A percentile compares a stretch with the other conserved stretches of the same genome.
Conservation (phyloP, 495 filamentous ascomycete genomes). For the Daldinia bambusicola region DNA sequence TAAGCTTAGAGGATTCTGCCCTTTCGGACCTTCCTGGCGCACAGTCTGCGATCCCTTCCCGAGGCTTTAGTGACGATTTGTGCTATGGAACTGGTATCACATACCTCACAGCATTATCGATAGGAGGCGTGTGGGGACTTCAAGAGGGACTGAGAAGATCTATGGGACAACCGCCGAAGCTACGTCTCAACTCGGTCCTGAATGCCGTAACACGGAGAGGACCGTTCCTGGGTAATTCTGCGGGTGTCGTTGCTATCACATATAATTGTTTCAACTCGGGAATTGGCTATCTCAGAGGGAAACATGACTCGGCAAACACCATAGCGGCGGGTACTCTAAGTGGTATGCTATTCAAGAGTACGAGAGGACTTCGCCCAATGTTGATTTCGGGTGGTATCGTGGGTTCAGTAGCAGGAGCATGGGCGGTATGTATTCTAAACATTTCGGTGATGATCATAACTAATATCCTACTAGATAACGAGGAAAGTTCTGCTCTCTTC, state of each 20-base stretch:
- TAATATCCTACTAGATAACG: conserved; percentile 59
- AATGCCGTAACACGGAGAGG: conserved; percentile 93
- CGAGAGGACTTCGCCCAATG: conserved; percentile 88
- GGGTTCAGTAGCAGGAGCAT: conserved; percentile 81
- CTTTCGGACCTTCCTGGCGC: conserved; percentile 89
- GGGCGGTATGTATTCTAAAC: conserved; percentile 74
- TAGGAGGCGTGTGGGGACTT: conserved; percentile 92
- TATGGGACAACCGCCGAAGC: conserved; percentile 80
- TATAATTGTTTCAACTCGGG: conserved; percentile 96
- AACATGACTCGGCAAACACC: conserved; percentile 91
- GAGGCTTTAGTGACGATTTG: conserved; percentile 97
- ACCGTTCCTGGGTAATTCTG: conserved; percentile 96
- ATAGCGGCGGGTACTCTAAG: conserved; percentile 84
- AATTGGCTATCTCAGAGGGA: conserved; percentile 84
- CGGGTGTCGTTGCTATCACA: conserved; percentile 92
- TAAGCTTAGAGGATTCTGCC: conserved; percentile 89
- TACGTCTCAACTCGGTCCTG: conserved; percentile 90
- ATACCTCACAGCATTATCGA: conserved; percentile 84
- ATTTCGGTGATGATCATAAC: conserved; percentile 11
- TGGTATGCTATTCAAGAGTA: conserved; percentile 96
- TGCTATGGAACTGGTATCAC: conserved; percentile 97
- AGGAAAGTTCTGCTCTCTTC: conserved; percentile 66
- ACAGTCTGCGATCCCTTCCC: conserved; percentile 86
- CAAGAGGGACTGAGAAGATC: conserved; percentile 85
- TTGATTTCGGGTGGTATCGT: conserved; percentile 90